Evolutionary conservation across 2,329 filamentous ascomycete genomes (phyloP), one percentile per base, ranked within the genome.

Genomic region (Neonectria neomacrospora): DNA sequence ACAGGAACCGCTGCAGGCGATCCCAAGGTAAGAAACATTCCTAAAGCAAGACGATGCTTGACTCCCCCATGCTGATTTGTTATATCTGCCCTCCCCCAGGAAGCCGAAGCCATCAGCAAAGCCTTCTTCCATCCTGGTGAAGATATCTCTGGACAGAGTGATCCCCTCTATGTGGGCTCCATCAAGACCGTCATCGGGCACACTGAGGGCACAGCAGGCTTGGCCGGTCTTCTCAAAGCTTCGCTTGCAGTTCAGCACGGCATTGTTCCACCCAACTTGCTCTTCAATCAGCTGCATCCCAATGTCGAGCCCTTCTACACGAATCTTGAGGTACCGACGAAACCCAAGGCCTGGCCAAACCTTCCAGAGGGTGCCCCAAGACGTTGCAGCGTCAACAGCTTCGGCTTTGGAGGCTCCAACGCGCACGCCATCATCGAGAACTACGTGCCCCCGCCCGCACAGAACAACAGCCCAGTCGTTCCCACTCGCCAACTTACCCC

Each of bases 1-100:
- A 83, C 82, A 2, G 81, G 81, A 2, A 77, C 74, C 1, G 65
- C 66, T 8, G 69, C 70, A 1, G 86, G 85, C 12, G 85, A 88
- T 10, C 28, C 28, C 28, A 30, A 30, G 23, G 23, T 26, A 26
- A 26, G 23, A 26, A 26, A 26, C 23, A 26, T 26, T 3, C 23
- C 23, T 7, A 26, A 26, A 7, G 23, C 23, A 26, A 26, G 23
- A 7, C 23, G 23, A 26, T 26, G 23, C 23, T 26, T 26, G 23
- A 26, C 23, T 7, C 23, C 23, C 23, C 23, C 23, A 26, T 26
- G 23, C 23, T 26, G 23, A 26, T 26, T 26, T 26, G 7, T 26
- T 3, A 26, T 26, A 26, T 26, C 23, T 26, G 4, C 23, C 23
- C 23, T 26, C 60, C 83, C 84, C 0, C 78, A 81, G 16, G 84